Conservation (phyloP, 345 rosid genomes). For the Aethionema arabicum region DNA sequence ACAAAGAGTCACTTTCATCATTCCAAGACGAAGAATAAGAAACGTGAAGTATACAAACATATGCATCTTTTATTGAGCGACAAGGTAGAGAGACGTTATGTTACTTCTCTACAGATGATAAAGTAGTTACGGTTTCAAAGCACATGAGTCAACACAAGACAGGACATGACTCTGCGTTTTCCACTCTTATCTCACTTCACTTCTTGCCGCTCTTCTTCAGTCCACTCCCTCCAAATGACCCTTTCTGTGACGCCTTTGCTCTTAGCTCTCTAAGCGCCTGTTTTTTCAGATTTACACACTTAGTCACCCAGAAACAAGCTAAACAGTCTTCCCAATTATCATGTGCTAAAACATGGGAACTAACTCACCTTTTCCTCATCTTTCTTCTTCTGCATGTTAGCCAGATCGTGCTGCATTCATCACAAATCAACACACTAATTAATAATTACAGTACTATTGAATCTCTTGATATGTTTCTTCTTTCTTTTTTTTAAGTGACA, state of each 20-base stretch:
- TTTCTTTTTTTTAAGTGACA: not conserved
- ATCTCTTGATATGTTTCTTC: not conserved
- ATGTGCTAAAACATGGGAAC: not conserved
- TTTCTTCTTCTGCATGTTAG: conserved; percentile 69
- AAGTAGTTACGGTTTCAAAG: conserved; percentile 19
- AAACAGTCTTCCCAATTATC: too few relatives aligned
- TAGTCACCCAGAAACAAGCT: not conserved
- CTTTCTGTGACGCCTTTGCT: conserved; percentile 83
- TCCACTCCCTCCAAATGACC: conserved; percentile 79
- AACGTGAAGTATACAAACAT: conserved; percentile 25
- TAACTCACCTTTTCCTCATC: conserved; percentile 59
- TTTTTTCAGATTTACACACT: not conserved
- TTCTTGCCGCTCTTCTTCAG: conserved; percentile 97
- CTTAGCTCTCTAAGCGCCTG: conserved; percentile 86
- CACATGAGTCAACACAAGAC: conserved; percentile 17
- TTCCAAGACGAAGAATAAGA: conserved; percentile 9
- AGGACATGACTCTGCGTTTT: conserved; percentile 7
- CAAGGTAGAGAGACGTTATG: conserved; percentile 11
- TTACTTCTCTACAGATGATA: conserved; percentile 23
- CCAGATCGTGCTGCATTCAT: conserved; percentile 49
- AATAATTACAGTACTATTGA: not conserved
- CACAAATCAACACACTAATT: conserved; percentile 8
- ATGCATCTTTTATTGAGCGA: not conserved
- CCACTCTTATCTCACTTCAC: conserved; percentile 46
- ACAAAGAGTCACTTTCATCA: not conserved